phyloP scores from a whole-genome alignment of 345 rosid species.

The Viola odorata region DNA sequence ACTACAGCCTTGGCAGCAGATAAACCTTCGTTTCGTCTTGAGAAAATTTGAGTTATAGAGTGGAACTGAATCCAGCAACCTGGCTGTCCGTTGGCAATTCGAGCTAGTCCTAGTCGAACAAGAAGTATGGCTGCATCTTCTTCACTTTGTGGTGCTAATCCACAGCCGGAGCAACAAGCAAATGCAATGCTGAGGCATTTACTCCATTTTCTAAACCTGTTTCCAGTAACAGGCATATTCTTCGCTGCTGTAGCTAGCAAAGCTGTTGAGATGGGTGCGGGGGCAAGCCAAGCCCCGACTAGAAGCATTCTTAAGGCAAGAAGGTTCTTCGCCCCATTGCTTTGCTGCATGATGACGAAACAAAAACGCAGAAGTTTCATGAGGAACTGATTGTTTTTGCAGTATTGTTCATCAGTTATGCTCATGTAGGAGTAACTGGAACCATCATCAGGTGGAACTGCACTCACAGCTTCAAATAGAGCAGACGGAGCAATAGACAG shows the following conservation, averaged over 20 bases:
- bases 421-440: slow-evolving; percentile 35
- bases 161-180: slow-evolving; percentile 59
- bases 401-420: slow-evolving; percentile 55
- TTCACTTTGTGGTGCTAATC: slow-evolving; percentile 63
- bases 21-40: slow-evolving; percentile 50
- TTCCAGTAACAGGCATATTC: slow-evolving; percentile 48
- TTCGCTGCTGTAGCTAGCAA: slow-evolving; percentile 66
- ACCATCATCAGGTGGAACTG: slow-evolving; percentile 48
- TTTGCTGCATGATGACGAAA: slow-evolving; percentile 57
- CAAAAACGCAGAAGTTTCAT: slow-evolving; percentile 56
- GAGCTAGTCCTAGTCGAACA: slow-evolving; percentile 68
- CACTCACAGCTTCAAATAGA: slow-evolving; percentile 68
- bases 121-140: slow-evolving; percentile 71
- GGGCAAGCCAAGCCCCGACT: slow-evolving; percentile 90
- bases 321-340: slow-evolving; percentile 51
- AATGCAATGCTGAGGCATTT: slow-evolving; percentile 48
- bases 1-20: slow-evolving; percentile 62
- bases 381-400: slow-evolving; percentile 61
- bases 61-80: slow-evolving; percentile 84
- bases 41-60: slow-evolving; percentile 58
- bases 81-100: slow-evolving; percentile 45
- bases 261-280: slow-evolving; percentile 52
- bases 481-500: slow-evolving; percentile 61
- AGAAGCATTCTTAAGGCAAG: slow-evolving; percentile 72
- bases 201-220: slow-evolving; percentile 53